A percentile compares a stretch with the other conserved stretches of the same genome.
phyloP scores from a whole-genome alignment of 2,329 filamentous ascomycete species.

The Colletotrichum australisinense region DNA sequence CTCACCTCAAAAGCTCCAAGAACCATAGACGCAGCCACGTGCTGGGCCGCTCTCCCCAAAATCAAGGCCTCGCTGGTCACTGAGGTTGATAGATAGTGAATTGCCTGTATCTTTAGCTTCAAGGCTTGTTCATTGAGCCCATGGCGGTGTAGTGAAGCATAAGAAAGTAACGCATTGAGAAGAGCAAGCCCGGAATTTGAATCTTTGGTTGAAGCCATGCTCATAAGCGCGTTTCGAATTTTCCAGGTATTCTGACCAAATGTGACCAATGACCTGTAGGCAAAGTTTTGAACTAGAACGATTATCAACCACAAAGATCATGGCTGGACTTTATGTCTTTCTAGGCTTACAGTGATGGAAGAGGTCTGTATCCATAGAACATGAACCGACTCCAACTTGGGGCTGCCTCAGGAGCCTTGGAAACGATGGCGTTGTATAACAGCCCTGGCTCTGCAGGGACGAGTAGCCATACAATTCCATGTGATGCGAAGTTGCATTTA shows the following conservation, averaged over 20 bases:
- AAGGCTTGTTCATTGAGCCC: background rate
- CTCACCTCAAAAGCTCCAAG: slow-evolving; percentile 17
- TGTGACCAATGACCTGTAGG: slow-evolving; percentile 2
- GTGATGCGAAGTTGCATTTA: background rate
- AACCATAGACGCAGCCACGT: slow-evolving; percentile 16
- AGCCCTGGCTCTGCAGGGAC: background rate
- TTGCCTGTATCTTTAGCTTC: background rate
- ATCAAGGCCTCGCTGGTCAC: background rate
- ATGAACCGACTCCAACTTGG: background rate
- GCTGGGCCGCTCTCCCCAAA: background rate
- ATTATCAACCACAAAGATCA: background rate
- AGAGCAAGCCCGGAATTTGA: background rate
- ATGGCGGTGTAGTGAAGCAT: slow-evolving; percentile 11
- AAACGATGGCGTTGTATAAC: background rate
- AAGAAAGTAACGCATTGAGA: background rate
- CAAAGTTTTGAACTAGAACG: background rate
- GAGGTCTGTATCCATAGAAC: background rate
- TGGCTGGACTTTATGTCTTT: background rate
- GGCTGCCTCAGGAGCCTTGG: background rate
- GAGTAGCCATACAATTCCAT: slow-evolving; percentile 9
- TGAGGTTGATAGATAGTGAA: slow-evolving; percentile 1
- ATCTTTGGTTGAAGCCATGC: background rate
- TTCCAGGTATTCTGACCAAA: background rate
- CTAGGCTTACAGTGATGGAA: slow-evolving; percentile 11
- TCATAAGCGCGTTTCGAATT: slow-evolving; percentile 7